Evolutionary conservation across 2,329 filamentous ascomycete genomes (phyloP).

Genomic region (Arthrinium phaeospermum): DNA sequence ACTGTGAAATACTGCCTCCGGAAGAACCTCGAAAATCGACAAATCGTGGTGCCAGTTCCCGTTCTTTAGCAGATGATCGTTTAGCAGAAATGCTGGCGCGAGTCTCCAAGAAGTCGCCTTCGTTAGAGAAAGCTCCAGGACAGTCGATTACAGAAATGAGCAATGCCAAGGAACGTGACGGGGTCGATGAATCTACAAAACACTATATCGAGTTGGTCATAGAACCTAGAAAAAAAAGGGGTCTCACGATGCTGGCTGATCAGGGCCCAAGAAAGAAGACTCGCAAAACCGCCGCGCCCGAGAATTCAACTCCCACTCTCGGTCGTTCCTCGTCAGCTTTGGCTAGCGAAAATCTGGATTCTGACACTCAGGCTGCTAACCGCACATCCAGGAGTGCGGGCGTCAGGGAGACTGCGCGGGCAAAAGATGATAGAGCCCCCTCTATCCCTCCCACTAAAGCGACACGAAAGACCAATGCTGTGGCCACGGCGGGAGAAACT

Average conservation of each 20-base stretch:
- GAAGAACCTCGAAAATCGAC: not conserved
- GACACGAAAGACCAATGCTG: not conserved
- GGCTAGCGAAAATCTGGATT: not conserved
- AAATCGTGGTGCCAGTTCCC: not conserved
- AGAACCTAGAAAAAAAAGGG: slow-evolving; percentile 52
- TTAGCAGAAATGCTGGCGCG: not conserved
- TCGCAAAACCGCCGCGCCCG: slow-evolving; percentile 1
- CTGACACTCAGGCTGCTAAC: not conserved
- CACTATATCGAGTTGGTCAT: slow-evolving; percentile 54
- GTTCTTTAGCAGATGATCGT: not conserved
- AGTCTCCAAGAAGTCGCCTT: not conserved
- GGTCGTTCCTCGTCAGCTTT: not conserved
- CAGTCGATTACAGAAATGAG: not conserved
- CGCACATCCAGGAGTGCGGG: not conserved
- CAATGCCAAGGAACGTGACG: not conserved
- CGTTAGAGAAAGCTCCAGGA: not conserved
- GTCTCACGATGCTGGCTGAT: slow-evolving; percentile 53
- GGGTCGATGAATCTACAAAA: slow-evolving; percentile 25
- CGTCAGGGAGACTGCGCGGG: not conserved
- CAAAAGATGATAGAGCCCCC: not conserved
- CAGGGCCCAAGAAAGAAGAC: slow-evolving; percentile 27
- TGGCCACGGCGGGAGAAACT: not conserved
- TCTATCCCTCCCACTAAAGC: not conserved
- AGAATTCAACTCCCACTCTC: not conserved
- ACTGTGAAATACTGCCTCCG: not conserved